These are phyloP conservation scores for Scenedesmus sp. DNA, from an alignment of 163 green algal species.

Conservation along the genomic window DNA sequence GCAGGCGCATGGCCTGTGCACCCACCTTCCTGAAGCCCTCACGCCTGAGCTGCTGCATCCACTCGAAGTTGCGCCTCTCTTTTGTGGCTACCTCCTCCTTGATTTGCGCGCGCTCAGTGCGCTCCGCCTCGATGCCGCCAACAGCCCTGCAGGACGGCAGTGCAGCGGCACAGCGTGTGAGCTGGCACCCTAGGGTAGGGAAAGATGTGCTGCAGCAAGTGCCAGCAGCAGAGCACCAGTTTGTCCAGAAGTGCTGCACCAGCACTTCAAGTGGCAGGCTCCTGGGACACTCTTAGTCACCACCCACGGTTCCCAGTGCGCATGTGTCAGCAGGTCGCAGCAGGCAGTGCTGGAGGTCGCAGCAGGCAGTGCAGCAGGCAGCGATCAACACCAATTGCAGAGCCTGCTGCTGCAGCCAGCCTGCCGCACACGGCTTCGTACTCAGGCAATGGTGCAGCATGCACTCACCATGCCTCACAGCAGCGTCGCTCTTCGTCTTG, in stretches of 20 bases:
- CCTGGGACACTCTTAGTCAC: no score
- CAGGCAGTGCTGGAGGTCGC: no score
- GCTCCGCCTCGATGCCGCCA: conserved; percentile 86
- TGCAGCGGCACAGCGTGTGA: not conserved
- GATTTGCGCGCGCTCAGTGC: conserved; percentile 70
- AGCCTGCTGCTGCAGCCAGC: no score
- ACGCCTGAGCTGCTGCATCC: conserved; percentile 67
- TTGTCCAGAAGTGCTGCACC: not conserved
- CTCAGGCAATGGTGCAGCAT: not conserved
- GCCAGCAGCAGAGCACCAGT: not conserved
- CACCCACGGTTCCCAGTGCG: no score
- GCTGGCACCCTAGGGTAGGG: not conserved
- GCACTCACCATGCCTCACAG: conserved; percentile 82
- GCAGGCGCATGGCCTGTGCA: not conserved
- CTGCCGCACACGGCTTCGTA: not conserved
- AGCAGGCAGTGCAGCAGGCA: no score
- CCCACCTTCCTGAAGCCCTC: conserved; percentile 71
- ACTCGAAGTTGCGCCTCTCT: conserved; percentile 73
- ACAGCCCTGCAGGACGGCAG: conserved; percentile 57
- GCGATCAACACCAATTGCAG: no score
- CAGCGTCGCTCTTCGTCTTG: conserved; percentile 81
- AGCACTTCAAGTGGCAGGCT: no score
- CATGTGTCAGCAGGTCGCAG: no score
- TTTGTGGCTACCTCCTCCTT: conserved; percentile 61
- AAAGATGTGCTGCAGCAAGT: not conserved